Evolutionary conservation across 768 basidiomycete genomes (phyloP), one percentile per base, ranked within the genome.

Genomic region (Lactarius hengduanensis): DNA sequence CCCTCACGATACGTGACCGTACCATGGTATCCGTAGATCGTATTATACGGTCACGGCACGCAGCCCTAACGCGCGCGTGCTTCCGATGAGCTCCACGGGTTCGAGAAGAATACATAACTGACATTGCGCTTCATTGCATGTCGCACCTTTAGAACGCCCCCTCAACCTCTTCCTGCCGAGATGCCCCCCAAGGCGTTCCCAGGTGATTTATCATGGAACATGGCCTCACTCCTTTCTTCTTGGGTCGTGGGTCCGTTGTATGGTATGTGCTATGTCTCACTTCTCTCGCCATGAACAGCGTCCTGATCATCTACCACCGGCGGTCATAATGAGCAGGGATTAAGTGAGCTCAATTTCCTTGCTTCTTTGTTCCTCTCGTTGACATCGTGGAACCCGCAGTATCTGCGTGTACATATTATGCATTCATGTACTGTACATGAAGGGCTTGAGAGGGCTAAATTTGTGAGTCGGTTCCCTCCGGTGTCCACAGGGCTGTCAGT

Each of bases 241-340:
- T 66, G 65, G 65, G 26, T 57, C 6, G 61, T 66, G 16, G 65
- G 65, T 40, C 61, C 65, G 30, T 47, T 66, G 15, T 66, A 62
- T 4, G 65, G 65, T 62, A 47, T 22, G 65, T 57, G 28, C 18
- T 56, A 10, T 26, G 26, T 38, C 36, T 38, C 10, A 18, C 16
- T 16, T 10, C n/a, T n/a, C 10, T 22, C 18, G 28, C 32, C 15
- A 11, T 38, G 11, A 11, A 11, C 36, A 11, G 36, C 36, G 11
- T 38, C 36, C 36, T 38, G 36, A 38, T 11, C 36, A 11, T 38
- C 36, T 11, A 38, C 36, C 11, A 7, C 11, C 11, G 11, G 11
- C 10, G 36, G 36, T 38, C 36, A 11, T 38, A 38, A 38, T 36
- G 36, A 32, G 16, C 60, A 66, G 65, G 65, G 10, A 66, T 66